Evolutionary conservation across 1,284 basidiomycete genomes (phyloP).

Genomic region (Pseudozyma pruni): DNA sequence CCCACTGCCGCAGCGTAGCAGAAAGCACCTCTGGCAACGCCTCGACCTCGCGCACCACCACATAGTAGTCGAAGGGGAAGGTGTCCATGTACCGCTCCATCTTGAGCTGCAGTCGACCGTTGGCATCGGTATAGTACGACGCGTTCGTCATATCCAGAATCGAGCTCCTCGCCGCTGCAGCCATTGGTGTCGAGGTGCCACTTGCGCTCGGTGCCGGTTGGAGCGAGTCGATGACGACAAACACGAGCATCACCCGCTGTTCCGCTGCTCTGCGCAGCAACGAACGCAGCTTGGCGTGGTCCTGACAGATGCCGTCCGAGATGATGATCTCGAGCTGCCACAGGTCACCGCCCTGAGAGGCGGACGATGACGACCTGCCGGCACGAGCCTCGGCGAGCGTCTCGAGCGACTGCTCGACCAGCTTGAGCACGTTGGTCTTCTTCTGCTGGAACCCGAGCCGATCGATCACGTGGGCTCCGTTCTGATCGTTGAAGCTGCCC

Average conservation of each 20-base stretch:
- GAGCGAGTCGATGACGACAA: slow-evolving; percentile 92
- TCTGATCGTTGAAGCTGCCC: slow-evolving; percentile 50
- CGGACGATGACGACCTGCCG: slow-evolving; percentile 71
- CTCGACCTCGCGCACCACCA: slow-evolving; percentile 89
- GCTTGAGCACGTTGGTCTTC: slow-evolving; percentile 85
- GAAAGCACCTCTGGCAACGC: slow-evolving; percentile 89
- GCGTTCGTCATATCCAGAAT: slow-evolving; percentile 94
- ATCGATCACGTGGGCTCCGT: slow-evolving; percentile 79
- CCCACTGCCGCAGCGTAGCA: slow-evolving; percentile 88
- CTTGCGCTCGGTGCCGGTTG: slow-evolving; percentile 51
- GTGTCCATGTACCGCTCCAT: slow-evolving; percentile 88
- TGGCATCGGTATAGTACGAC: slow-evolving; percentile 77
- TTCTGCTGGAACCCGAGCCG: slow-evolving; percentile 91
- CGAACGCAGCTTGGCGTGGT: slow-evolving; percentile 85
- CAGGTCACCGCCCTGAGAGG: slow-evolving; percentile 74
- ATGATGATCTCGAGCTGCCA: slow-evolving; percentile 99
- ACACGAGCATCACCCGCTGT: slow-evolving; percentile 94
- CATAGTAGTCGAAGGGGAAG: slow-evolving; percentile 98
- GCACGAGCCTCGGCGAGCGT: slow-evolving; percentile 79
- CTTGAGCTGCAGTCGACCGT: slow-evolving; percentile 84
- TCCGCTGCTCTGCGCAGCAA: slow-evolving; percentile 87
- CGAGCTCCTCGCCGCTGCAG: slow-evolving; percentile 74
- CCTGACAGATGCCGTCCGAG: slow-evolving; percentile 97
- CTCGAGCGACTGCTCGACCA: slow-evolving; percentile 84
- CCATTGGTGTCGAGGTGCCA: slow-evolving; percentile 15